Percentiles rank a stretch among this genome's conserved stretches.
Conservation (phyloP, 2,329 filamentous ascomycete genomes). For the Spiromastix sp. region DNA sequence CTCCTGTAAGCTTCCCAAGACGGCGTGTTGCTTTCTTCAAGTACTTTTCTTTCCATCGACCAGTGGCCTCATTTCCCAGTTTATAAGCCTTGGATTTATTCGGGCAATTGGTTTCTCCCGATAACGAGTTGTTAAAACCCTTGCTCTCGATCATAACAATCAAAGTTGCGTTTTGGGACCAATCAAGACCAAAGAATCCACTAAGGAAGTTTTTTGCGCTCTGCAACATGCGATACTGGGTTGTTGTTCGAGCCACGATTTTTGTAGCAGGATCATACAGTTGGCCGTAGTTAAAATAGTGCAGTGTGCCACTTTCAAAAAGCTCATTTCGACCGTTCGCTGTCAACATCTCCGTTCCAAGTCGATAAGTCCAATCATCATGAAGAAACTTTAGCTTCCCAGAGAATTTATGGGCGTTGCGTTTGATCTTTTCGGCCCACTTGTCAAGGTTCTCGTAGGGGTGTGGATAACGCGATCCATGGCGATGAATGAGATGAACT, state of each 20-base stretch:
- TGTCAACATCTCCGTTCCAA: conserved; percentile 62
- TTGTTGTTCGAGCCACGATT: conserved; percentile 63
- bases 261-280: conserved; percentile 63
- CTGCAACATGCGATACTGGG: conserved; percentile 67
- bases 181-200: conserved; percentile 67
- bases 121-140: conserved; percentile 60
- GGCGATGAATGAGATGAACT: conserved; percentile 62
- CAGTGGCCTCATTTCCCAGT: conserved; percentile 42
- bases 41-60: conserved; percentile 54
- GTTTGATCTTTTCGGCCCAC: conserved; percentile 49
- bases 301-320: conserved; percentile 58
- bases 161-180: conserved; percentile 62
- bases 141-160: conserved; percentile 57
- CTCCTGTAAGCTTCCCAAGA: conserved; percentile 45
- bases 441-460: conserved; percentile 43
- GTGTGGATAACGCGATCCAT: conserved; percentile 65
- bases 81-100: conserved; percentile 44
- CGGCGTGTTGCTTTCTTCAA: conserved; percentile 54
- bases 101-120: conserved; percentile 56
- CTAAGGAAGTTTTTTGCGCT: conserved; percentile 68
- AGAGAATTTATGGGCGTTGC: conserved; percentile 45
- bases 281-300: conserved; percentile 62
- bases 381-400: conserved; percentile 57
- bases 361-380: conserved; percentile 56
- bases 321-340: conserved; percentile 63